Evolutionary conservation across 2,329 filamentous ascomycete species (phyloP).

Genomic region (Daldinia eschscholtzii): DNA sequence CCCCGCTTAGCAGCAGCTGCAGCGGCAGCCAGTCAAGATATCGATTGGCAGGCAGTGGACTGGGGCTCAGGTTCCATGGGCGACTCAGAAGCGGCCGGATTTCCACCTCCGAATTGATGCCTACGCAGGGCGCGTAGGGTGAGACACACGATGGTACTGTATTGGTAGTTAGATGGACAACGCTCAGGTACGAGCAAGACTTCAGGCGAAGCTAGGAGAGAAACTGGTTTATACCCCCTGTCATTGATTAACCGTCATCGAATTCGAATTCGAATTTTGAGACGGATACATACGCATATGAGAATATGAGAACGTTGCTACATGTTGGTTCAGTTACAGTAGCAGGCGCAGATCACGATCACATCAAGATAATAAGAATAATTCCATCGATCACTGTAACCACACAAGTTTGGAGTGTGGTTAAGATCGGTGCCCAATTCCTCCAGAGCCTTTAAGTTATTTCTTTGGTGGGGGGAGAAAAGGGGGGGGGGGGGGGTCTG

Average conservation of each 20-base stretch:
- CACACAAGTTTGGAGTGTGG: constrained; percentile 28
- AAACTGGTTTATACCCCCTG: constrained; percentile 40
- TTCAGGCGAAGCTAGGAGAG: constrained; percentile 20
- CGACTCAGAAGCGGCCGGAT: constrained; percentile 31
- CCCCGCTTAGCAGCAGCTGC: constrained; percentile 44
- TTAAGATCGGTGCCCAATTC: constrained; percentile 42
- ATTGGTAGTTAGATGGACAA: constrained; percentile 20
- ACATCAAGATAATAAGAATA: constrained; percentile 43
- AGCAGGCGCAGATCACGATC: constrained; percentile 39
- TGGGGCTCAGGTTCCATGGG: constrained; percentile 41
- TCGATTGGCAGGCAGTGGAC: constrained; percentile 45
- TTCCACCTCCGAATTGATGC: constrained; percentile 34
- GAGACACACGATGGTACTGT: constrained; percentile 20
- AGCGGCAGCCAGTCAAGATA: constrained; percentile 43
- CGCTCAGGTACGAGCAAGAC: constrained; percentile 5
- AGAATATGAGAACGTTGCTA: constrained; percentile 15
- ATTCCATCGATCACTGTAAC: constrained; percentile 43
- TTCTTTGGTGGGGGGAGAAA: constrained; percentile 16
- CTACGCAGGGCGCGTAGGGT: constrained; percentile 16
- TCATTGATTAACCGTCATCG: constrained; percentile 28
- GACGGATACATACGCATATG: constrained; percentile 20
- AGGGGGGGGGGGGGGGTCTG: constrained; percentile 22
- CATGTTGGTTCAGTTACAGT: constrained; percentile 25
- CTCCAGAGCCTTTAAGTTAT: constrained; percentile 14
- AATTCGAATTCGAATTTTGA: constrained; percentile 30